Evolutionary conservation across 2,329 filamentous ascomycete species (phyloP).

Genomic region (Talaromyces albobiverticillius): DNA sequence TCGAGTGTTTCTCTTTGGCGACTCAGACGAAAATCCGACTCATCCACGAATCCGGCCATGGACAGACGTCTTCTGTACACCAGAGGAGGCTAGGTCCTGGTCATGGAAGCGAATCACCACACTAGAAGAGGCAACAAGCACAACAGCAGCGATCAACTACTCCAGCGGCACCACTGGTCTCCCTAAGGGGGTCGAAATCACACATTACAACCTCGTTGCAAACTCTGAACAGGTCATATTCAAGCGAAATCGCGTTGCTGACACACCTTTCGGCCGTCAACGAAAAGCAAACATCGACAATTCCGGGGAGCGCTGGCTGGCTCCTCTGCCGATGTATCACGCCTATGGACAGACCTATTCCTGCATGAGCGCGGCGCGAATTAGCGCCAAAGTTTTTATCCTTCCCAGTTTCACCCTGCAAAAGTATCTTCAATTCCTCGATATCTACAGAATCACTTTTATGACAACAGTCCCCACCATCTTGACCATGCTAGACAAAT

Average conservation of each 20-base stretch:
- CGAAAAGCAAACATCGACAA: not conserved
- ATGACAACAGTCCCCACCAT: not conserved
- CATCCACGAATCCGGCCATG: not conserved
- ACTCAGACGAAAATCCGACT: no score
- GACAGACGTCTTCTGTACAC: not conserved
- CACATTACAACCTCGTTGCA: conserved; percentile 70
- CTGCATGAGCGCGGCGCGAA: not conserved
- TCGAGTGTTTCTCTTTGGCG: no score
- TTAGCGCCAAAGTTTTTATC: conserved; percentile 2
- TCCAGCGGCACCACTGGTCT: conserved; percentile 49
- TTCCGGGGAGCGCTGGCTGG: conserved; percentile 49
- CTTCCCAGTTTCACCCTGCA: not conserved
- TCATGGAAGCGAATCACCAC: conserved; percentile 9
- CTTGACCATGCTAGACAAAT: not conserved
- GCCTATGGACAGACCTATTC: conserved; percentile 44
- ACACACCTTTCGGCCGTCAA: no score
- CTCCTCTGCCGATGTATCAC: conserved; percentile 75
- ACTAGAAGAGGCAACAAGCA: conserved; percentile 8
- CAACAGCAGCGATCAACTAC: conserved; percentile 71
- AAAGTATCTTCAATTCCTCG: not conserved
- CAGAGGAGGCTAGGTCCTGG: not conserved
- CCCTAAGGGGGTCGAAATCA: conserved; percentile 79
- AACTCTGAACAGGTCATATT: conserved; percentile 62
- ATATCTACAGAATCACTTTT: conserved; percentile 5
- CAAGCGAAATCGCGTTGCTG: conserved; percentile 4